phyloP scores from a whole-genome alignment of 1,139 yeast species.

The Insectozyma bohioensis region DNA sequence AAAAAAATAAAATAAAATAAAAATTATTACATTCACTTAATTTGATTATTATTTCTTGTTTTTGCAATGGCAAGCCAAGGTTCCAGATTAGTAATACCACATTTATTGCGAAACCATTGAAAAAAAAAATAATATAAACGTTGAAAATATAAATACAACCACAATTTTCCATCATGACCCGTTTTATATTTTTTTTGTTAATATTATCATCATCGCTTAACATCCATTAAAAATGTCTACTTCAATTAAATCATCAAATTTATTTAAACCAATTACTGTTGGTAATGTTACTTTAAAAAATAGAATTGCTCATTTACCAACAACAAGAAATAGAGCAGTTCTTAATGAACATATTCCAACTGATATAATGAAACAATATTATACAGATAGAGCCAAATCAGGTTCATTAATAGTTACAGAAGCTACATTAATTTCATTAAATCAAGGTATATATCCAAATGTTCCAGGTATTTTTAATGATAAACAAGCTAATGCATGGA shows the following conservation, averaged over 20 bases:
- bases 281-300: conserved; percentile 37
- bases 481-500: conserved; percentile 53
- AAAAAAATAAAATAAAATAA: neutral
- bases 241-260: conserved; percentile 20
- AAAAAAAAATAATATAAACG: too few species aligned
- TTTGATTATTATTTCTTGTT: too few species aligned
- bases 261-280: conserved; percentile 51
- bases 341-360: conserved; percentile 46
- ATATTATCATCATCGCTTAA: neutral
- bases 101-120: too few species aligned
- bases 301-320: conserved; percentile 53
- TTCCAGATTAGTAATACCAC: too few species aligned
- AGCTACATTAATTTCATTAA: conserved; percentile 31
- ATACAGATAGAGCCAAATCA: conserved; percentile 48
- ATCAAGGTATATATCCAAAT: conserved; percentile 36
- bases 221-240: conserved; percentile 13
- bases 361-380: conserved; percentile 48
- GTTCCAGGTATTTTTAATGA: conserved; percentile 58
- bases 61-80: too few species aligned
- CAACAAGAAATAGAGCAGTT: conserved; percentile 51
- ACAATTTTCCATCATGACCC: conserved; percentile 2
- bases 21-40: too few species aligned
- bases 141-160: conserved; percentile 3
- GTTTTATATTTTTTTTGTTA: neutral
- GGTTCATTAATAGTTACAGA: conserved; percentile 54